Evolutionary conservation across 208 protist genomes (phyloP), one percentile per base, ranked within the genome.

Genomic region (Leishmania lainsoni): DNA sequence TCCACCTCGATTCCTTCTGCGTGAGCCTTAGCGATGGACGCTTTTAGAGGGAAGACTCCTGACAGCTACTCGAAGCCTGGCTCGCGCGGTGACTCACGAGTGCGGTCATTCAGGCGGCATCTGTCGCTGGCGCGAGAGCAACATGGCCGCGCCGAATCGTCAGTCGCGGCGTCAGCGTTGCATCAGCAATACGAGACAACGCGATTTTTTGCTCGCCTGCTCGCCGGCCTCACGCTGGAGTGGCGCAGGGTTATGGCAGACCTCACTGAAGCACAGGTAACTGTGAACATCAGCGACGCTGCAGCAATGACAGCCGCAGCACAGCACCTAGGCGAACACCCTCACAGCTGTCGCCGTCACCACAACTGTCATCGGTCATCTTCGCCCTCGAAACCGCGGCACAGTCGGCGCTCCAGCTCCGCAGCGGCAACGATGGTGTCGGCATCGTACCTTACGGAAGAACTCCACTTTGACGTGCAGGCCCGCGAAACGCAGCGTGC

Each of bases 141-240:
- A 6, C 22, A 65, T 49, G 16, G 42, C 45, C n/a, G 72, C 72
- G 72, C 42, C 16, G 29, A 49, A 76, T 61, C 72, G 42, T 56
- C 51, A 22, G 52, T n/a, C 29, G 32, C 29, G 29, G 32, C 73
- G 45, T 61, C 75, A 8, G 81, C 75, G 69, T 48, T 85, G 61
- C 81, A 72, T 26, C 71, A 78, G 52, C 76, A 85, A 52, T 66
- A 58, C 66, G 81, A 80, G 14, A 85, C 76, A 29, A 81, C 70
- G n/a, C 81, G 63, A 4, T 9, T 80, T 5, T 70, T 85, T 5
- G 75, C 81, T 8, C 81, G 76, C 32, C 76, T 85, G 3, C 61
- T 85, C 32, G 81, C 76, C 20, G 81, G 81, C n/a, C 58, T 85
- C 26, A 85, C 76, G 49, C 39, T 85, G 35, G 70, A 80, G 72